Evolutionary conservation across 441 rosid genomes (phyloP), one percentile per base, ranked within the genome.

Genomic region (Flueggea neowawraea): DNA sequence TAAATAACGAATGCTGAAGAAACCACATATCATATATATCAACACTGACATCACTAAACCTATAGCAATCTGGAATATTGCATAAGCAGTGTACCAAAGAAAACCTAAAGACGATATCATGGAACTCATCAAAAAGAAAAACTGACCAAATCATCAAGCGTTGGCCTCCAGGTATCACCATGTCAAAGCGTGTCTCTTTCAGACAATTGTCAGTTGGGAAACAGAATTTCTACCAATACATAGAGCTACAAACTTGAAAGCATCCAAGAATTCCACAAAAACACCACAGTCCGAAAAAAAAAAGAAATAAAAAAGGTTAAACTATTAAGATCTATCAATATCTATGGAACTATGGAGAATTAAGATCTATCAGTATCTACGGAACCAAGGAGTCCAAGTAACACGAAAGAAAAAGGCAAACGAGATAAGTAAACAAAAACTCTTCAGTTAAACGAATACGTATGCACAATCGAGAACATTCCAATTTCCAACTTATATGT

Each of bases 401-500:
- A 39, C 10, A 43, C 47, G 48, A 14, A 58, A 13, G 58, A 31
- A 52, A 70, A 36, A 62, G 22, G n/a, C 33, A 58, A 50, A 49
- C 12, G 9, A 36, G 41, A 36, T 5, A 8, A 36, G 9, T 36
- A 36, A 57, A 6, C 60, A 68, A 28, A 65, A 56, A 13, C 6
- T 41, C 32, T 28, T 15, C 57, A 28, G 31, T 53, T 49, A 11
- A 60, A 64, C 45, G 59, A 58, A 31, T 31, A 47, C 54, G 54
- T 44, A 66, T 41, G 14, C 43, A 74, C 60, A 63, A 43, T 31
- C 32, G 54, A 33, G 48, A 61, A 62, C 48, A 67, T 65, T 62
- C 32, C 57, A 68, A 65, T 72, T 55, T 22, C 49, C 41, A 56
- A 53, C 48, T 57, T 56, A 74, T 63, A 63, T 47, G 56, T 48